These are phyloP conservation scores for Gardenia jasminoides DNA, from an alignment of 257 asterid genomes.

Conservation along the genomic window DNA sequence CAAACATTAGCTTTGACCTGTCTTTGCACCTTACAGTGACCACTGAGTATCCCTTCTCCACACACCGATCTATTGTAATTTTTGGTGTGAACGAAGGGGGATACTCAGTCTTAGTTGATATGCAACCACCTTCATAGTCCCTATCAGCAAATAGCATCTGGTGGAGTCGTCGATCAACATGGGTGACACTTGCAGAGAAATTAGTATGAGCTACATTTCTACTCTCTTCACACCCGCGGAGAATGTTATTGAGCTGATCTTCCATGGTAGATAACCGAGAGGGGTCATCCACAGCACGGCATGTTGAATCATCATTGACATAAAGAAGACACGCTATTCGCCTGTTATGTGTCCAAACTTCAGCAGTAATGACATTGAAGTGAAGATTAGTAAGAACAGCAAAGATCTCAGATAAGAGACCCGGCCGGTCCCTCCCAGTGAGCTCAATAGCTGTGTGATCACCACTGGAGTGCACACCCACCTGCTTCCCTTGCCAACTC, in stretches of 20 bases:
- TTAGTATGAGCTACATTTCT: slow-evolving; percentile 52
- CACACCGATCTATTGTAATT: slow-evolving; percentile 67
- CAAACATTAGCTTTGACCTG: slow-evolving; percentile 92
- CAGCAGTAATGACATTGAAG: slow-evolving; percentile 86
- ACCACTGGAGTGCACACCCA: slow-evolving; percentile 60
- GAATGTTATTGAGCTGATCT: slow-evolving; percentile 77
- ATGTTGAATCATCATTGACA: slow-evolving; percentile 60
- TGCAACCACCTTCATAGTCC: slow-evolving; percentile 63
- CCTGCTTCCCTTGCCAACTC: slow-evolving; percentile 56
- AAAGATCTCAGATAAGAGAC: slow-evolving; percentile 84
- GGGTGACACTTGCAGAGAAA: slow-evolving; percentile 65
- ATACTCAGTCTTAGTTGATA: slow-evolving; percentile 32
- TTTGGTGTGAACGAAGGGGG: slow-evolving; percentile 43
- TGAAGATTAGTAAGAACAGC: slow-evolving; percentile 82
- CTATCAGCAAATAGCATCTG: slow-evolving; percentile 83
- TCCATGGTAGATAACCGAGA: slow-evolving; percentile 64
- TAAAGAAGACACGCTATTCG: slow-evolving; percentile 91
- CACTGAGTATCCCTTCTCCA: slow-evolving; percentile 86
- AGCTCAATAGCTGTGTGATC: slow-evolving; percentile 85
- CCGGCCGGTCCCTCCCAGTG: slow-evolving; percentile 83
- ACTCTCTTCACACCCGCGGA: slow-evolving; percentile 52
- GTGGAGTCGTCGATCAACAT: slow-evolving; percentile 86
- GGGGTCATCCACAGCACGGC: slow-evolving; percentile 57
- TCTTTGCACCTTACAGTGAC: slow-evolving; percentile 88
- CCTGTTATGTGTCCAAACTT: slow-evolving; percentile 92